Base-by-base conservation (phyloP, 176 grass and related monocot species). In the Cenchrus purpureus region DNA sequence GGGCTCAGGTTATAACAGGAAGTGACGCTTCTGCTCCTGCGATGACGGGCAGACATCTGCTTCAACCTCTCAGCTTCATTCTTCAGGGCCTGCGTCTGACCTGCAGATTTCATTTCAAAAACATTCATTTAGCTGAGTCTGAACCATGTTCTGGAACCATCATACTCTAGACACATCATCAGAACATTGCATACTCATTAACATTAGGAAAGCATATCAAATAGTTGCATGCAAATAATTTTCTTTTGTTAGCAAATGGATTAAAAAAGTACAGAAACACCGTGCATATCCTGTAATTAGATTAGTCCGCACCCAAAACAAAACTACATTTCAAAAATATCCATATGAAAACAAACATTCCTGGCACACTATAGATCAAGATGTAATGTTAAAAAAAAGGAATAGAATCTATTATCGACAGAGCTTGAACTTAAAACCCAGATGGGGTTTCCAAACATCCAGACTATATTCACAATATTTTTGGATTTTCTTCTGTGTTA, bases 31-130 rank as follows among this genome's bases (percentile, higher is more conserved):
- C 78, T 92, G 93, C 88, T 95, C 85, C 92, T 96, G 45, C 94
- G 88, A 64, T 97, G 97, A n/a, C 90, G 72, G 1, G 17, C 81
- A 11, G 89, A 87, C 13, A 92, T 81, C 86, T 89, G 87, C 78
- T 94, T 94, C 84, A 94, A 55, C 90, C 85, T 92, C 79, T 97
- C 94, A 65, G 87, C 71, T 87, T 99, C 94, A 65, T 94, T 99
- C 81, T 92, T 97, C 45, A 99, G 86, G 74, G 85, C 81, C 25
- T 94, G 97, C 12, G 78, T 83, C 71, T 94, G 85, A 75, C 89
- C 97, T 99, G 92, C 75, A 9, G 54, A 49, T 62, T 59, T 19
- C 69, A 77, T 84, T 84, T 52, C 17, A 80, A 79, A 51, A 53
- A 65, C 46, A 22, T 57, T 80, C 57, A 65, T 46, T 46, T n/a